Evolutionary conservation across 2,329 filamentous ascomycete species (phyloP).

Genomic region (Penicillium sp.): DNA sequence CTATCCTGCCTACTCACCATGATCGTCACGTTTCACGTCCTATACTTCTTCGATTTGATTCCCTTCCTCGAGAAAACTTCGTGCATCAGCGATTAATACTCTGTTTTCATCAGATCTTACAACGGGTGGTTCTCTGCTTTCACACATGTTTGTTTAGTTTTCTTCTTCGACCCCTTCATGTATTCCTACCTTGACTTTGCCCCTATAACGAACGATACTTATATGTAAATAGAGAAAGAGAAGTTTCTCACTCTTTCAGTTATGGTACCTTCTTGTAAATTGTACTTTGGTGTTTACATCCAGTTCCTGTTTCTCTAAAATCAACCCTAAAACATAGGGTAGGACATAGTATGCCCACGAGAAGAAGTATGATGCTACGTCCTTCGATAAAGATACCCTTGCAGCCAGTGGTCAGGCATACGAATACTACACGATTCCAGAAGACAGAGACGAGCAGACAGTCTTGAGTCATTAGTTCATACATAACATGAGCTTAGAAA

Average conservation of each 20-base stretch:
- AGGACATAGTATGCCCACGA: too few relatives aligned
- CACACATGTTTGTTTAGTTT: neutral
- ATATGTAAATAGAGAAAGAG: conserved; percentile 23
- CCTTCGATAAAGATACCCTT: too few relatives aligned
- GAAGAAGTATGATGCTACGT: too few relatives aligned
- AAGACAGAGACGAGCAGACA: neutral
- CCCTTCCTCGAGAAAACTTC: neutral
- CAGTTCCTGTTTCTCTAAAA: too few relatives aligned
- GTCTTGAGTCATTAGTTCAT: conserved; percentile 9
- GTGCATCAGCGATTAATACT: conserved; percentile 9
- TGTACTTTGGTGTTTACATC: too few relatives aligned
- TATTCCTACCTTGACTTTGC: conserved; percentile 21
- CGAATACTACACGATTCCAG: neutral
- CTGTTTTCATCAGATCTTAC: neutral
- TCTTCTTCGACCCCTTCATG: conserved; percentile 16
- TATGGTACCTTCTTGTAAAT: neutral
- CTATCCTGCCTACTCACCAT: conserved; percentile 1
- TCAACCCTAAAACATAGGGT: too few relatives aligned
- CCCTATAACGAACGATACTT: conserved; percentile 12
- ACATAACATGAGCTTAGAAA: conserved; percentile 5
- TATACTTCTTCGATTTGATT: neutral
- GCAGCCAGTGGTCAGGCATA: too few relatives aligned
- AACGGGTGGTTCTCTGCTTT: conserved; percentile 3
- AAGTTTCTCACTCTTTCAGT: neutral
- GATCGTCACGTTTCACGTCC: conserved; percentile 7